Percentiles rank a stretch among this genome's conserved stretches.
These are phyloP conservation scores for Trametopsis cervina DNA, from an alignment of 768 basidiomycete genomes.

Conservation along the genomic window DNA sequence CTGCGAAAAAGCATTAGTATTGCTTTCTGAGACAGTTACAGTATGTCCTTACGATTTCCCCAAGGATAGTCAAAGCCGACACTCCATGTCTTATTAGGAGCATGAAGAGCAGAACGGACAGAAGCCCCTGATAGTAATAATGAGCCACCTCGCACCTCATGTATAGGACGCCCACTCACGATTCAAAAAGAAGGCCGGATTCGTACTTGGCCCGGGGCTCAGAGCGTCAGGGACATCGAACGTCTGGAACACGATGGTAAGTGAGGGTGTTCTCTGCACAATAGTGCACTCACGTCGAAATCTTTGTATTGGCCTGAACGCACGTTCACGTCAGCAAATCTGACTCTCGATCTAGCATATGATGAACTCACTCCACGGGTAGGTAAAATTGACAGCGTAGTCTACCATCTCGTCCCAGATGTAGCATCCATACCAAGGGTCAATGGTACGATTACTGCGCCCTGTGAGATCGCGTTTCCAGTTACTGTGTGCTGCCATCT, in stretches of 20 bases:
- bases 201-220: conserved; percentile 40
- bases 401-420: conserved; percentile 60
- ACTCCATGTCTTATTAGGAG: not conserved
- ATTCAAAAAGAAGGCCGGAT: conserved; percentile 56
- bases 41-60: not conserved
- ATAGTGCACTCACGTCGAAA: not conserved
- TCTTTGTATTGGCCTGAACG: not conserved
- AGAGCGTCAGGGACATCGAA: conserved; percentile 28
- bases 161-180: conserved; percentile 35
- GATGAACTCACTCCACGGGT: conserved; percentile 40
- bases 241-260: conserved; percentile 9
- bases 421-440: conserved; percentile 40
- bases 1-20: not conserved
- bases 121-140: not conserved
- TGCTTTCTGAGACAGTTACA: not conserved
- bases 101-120: not conserved
- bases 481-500: not conserved
- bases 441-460: conserved; percentile 44
- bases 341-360: not conserved
- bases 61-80: not conserved
- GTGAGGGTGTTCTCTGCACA: not conserved
- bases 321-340: not conserved
- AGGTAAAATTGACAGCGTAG: conserved; percentile 67
- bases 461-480: conserved; percentile 30
- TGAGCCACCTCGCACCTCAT: not conserved